Evolutionary conservation across 2,329 filamentous ascomycete species (phyloP), one percentile per base, ranked within the genome.

Genomic region (Basipetospora sp.): DNA sequence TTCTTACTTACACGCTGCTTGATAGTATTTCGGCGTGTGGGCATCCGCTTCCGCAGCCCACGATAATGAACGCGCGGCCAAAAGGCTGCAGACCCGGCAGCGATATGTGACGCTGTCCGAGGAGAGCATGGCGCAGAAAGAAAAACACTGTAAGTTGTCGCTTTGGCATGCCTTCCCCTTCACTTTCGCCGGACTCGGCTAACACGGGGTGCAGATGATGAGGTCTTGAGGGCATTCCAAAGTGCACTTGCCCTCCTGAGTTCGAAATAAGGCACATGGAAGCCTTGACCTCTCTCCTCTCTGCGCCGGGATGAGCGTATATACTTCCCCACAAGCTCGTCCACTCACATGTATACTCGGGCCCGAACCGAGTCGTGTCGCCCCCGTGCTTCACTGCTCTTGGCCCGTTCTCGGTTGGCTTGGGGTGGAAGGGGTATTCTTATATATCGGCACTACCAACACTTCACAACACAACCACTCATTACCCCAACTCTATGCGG

Each of bases 11-110:
- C 35, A 34, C 35, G n/a, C n/a, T n/a, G n/a, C 34, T 6, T 16
- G 13, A 33, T 29, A 92, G 84, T 81, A 80, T 53, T 93, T 93
- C 54, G 69, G 69, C 41, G 61, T 77, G 26, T 94, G 87, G 86
- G 80, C 82, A 17, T 67, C 77, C 15, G 74, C 80, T 10, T 79
- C 80, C 1, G 69, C 76, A 22, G 60, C 65, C 9, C 76, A 83
- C 43, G 87, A 94, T 54, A 76, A 81, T 39, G 77, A 79, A 42
- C 72, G 87, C 40, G 80, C 82, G 17, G 67, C 74, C 44, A 88
- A 88, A 56, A 75, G 86, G 39, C 66, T 94, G 32, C 80, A 79
- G 50, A 94, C 87, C 2, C 76, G 86, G 43, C 75, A 80, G 53
- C 67, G 74, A 43, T 81, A 79, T 53, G 83, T 93, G 20, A 74